Percentiles rank a stretch among this genome's conserved stretches.
Evolutionary conservation across 331 rosid genomes (phyloP).

Genomic region (Erythrophleum ivorense): DNA sequence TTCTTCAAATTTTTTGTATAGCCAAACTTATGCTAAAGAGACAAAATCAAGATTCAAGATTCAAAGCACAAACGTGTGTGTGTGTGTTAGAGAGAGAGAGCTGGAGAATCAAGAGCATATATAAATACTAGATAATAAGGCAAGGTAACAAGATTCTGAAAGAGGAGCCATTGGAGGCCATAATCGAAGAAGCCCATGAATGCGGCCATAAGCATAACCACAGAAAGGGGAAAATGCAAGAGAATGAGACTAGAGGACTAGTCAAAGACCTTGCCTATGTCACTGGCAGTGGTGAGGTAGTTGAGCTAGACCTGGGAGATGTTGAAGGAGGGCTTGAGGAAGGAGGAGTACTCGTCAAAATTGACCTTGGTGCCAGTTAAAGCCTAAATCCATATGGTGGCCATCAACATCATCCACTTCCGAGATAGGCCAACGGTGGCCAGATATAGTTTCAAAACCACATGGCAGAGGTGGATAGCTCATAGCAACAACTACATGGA

Average conservation of each 20-base stretch:
- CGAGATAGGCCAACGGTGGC: conserved; percentile 80
- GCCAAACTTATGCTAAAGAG: neutral
- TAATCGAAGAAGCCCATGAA: conserved; percentile 76
- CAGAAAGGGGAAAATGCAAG: conserved; percentile 64
- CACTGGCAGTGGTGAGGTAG: conserved; percentile 87
- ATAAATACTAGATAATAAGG: conserved; percentile 75
- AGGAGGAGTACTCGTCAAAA: conserved; percentile 79
- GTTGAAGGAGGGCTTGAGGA: conserved; percentile 67
- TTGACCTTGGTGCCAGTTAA: conserved; percentile 95
- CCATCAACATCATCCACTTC: conserved; percentile 87
- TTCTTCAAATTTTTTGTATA: neutral
- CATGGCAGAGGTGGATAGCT: neutral
- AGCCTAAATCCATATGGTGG: conserved; percentile 93
- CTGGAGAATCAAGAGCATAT: neutral
- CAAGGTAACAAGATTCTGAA: conserved; percentile 56
- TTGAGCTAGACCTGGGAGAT: conserved; percentile 84
- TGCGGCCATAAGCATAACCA: conserved; percentile 76
- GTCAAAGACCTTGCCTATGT: conserved; percentile 80
- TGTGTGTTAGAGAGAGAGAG: neutral
- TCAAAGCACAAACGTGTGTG: neutral
- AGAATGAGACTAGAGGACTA: conserved; percentile 94
- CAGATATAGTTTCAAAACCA: too few relatives aligned
- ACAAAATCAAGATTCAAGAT: neutral
- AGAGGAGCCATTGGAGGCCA: conserved; percentile 87
- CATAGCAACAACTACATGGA: neutral